Conservation (phyloP, 2,329 filamentous ascomycete species). For the Claviceps capensis region DNA sequence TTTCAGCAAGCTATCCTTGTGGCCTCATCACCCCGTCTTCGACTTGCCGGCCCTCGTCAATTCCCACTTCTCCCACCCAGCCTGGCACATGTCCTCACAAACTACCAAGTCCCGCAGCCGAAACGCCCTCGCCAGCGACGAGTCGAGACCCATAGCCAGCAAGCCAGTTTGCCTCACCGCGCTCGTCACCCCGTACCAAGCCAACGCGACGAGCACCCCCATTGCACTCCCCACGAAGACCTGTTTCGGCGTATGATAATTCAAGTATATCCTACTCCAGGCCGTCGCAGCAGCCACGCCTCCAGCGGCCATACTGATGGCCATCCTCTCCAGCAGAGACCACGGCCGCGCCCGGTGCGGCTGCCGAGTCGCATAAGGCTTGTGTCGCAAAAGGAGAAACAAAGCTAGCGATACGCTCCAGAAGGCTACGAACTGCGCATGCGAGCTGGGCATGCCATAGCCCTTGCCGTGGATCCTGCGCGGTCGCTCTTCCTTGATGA, state of each 20-base stretch:
- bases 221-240: slow-evolving; percentile 67
- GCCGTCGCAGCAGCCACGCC: slow-evolving; percentile 56
- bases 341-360: slow-evolving; percentile 29
- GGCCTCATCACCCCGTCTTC: slow-evolving; percentile 9
- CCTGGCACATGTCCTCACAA: slow-evolving; percentile 77
- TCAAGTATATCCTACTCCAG: slow-evolving; percentile 75
- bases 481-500: slow-evolving; percentile 86
- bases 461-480: slow-evolving; percentile 76
- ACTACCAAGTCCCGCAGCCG: slow-evolving; percentile 73
- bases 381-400: slow-evolving; percentile 73
- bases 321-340: slow-evolving; percentile 45
- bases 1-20: no score
- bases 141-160: slow-evolving; percentile 59
- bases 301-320: slow-evolving; percentile 40
- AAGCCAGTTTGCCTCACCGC: slow-evolving; percentile 52
- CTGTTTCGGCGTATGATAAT: slow-evolving; percentile 81
- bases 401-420: slow-evolving; percentile 75
- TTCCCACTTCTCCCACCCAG: slow-evolving; percentile 91
- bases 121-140: slow-evolving; percentile 48
- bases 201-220: slow-evolving; percentile 55
- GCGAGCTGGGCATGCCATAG: slow-evolving; percentile 92
- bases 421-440: slow-evolving; percentile 88
- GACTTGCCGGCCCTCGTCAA: slow-evolving; percentile 24
- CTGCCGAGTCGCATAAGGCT: slow-evolving; percentile 28
- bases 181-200: slow-evolving; percentile 68